These are phyloP conservation scores for Cymbidium sinense DNA, from an alignment of 106 monocot genomes.

Conservation along the genomic window DNA sequence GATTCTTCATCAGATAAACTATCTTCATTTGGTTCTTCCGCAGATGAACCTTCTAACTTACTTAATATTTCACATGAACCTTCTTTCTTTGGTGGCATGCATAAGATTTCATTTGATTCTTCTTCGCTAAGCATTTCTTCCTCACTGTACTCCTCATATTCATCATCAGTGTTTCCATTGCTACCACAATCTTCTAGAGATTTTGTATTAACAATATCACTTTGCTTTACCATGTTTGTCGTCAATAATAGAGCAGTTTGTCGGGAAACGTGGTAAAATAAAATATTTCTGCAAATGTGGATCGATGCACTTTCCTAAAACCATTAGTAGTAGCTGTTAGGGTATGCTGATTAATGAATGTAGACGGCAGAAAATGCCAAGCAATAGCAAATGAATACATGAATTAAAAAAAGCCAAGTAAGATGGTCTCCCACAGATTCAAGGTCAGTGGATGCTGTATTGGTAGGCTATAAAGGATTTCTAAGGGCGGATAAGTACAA, in stretches of 20 bases:
- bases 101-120: conserved; percentile 3
- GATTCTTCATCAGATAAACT: background rate
- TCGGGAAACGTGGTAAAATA: background rate
- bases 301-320: background rate
- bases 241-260: background rate
- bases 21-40: conserved; percentile 3
- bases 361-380: background rate
- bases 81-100: conserved; percentile 7
- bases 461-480: background rate
- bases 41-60: background rate
- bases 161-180: background rate
- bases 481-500: background rate
- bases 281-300: background rate
- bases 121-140: conserved; percentile 14
- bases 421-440: background rate
- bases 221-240: conserved; percentile 5
- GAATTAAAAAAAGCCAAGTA: background rate
- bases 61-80: background rate
- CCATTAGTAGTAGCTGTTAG: background rate
- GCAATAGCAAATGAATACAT: background rate
- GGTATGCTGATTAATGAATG: background rate
- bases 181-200: background rate
- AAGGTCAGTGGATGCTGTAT: background rate
- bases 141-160: background rate
- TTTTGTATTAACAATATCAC: conserved; percentile 3